Conservation (phyloP, 345 rosid species). For the Eucalyptus albens region DNA sequence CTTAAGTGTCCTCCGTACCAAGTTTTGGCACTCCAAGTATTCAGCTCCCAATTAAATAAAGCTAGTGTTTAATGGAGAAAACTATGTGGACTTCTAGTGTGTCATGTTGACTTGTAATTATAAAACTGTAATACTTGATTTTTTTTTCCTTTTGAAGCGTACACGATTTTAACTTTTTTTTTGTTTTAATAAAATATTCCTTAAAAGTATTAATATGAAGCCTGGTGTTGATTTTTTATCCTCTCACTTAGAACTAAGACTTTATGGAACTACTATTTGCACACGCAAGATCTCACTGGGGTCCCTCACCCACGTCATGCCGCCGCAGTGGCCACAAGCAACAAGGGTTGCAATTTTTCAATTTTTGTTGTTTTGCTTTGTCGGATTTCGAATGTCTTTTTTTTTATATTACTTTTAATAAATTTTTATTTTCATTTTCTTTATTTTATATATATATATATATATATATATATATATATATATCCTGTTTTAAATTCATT, state of each 20-base stretch:
- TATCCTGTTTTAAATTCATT: neutral
- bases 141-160: neutral
- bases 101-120: neutral
- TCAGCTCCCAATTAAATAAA: neutral
- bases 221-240: neutral
- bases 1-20: rapidly evolving
- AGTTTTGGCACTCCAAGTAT: too few relatives aligned
- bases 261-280: too few relatives aligned
- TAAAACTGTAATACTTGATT: neutral
- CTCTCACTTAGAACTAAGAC: neutral
- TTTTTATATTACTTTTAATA: neutral
- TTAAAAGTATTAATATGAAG: too few relatives aligned
- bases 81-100: neutral
- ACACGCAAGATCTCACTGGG: too few relatives aligned
- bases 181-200: too few relatives aligned
- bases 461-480: neutral
- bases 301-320: too few relatives aligned
- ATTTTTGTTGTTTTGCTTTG: too few relatives aligned
- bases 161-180: too few relatives aligned
- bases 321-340: neutral
- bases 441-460: too few relatives aligned
- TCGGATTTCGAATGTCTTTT: too few relatives aligned
- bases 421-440: neutral
- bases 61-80: neutral
- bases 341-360: neutral